Base-by-base conservation (phyloP, 2,329 filamentous ascomycete species). In the Teratosphaeriaceae sp. region DNA sequence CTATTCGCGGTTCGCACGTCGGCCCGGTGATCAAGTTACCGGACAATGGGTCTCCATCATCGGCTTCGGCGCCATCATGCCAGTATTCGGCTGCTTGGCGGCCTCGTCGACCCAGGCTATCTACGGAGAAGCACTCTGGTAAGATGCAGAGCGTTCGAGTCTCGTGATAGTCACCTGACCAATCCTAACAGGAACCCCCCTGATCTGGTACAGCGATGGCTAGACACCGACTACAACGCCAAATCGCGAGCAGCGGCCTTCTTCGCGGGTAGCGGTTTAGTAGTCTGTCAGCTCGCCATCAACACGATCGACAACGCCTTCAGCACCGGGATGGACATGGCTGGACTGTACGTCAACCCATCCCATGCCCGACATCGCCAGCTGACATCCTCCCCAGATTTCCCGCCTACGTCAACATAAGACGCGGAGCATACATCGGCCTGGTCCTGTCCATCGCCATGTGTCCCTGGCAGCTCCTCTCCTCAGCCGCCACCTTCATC, bases 51-150 rank as follows among this genome's bases (percentile, higher is more conserved):
- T 63, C 3, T 61, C 69, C 36, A 65, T 75, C 48, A 71, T 73
- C 22, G 55, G 71, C 15, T 65, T 75, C 21, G 71, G 72, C 45
- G 72, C 68, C 2, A 59, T 70, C 46, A 73, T 66, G 57, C 74
- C 68, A 31, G 52, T 73, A 2, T 63, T 76, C 46, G 79, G 79
- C 23, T 79, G 81, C 51, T 66, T 79, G 20, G 74, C 75, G 15
- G 75, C 78, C 0, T 76, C 74, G 0, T 76, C 77, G 7, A 70
- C 69, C 19, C 65, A 69, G 26, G 67, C 72, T 9, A 71, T 75
- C 43, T 76, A 74, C 42, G 76, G 74, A 38, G 52, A 68, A 38
- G 65, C 71, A 5, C 51, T 69, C 26, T 72, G 70, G 69, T 52
- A 65, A 8, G 42, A n/a, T n/a, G n/a, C n/a, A n/a, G n/a, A n/a